Evolutionary conservation across 2,329 filamentous ascomycete genomes (phyloP).

Genomic region (Fusarium sp.): DNA sequence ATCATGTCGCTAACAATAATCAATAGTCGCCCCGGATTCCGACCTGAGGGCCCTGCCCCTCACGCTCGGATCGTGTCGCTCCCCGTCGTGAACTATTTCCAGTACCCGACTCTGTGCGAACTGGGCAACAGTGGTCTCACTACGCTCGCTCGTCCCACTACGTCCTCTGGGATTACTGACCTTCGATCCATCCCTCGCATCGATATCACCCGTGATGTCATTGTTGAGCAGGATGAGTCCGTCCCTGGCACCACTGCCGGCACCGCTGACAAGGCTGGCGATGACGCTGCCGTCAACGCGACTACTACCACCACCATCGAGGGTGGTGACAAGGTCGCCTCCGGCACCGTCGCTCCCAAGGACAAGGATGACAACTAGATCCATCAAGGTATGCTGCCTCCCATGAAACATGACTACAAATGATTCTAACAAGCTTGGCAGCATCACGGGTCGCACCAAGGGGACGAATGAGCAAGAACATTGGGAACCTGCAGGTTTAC

Average conservation of each 20-base stretch:
- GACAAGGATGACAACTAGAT: background rate
- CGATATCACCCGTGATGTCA: background rate
- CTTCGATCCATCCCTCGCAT: background rate
- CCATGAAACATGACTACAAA: background rate
- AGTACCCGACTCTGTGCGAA: background rate
- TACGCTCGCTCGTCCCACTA: background rate
- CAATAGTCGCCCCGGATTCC: background rate
- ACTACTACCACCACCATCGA: background rate
- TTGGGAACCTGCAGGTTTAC: constrained; percentile 10
- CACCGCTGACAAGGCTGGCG: background rate
- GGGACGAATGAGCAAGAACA: background rate
- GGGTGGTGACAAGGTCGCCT: background rate
- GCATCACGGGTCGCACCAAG: background rate
- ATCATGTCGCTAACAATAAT: background rate
- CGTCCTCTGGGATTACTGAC: background rate
- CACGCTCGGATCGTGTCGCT: background rate
- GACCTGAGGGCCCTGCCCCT: background rate
- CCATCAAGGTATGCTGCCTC: background rate
- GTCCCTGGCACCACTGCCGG: background rate
- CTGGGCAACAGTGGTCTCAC: background rate
- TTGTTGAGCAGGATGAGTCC: background rate
- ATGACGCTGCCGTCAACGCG: background rate
- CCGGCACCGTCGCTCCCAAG: background rate
- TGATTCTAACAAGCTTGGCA: background rate
- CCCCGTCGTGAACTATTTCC: background rate